Evolutionary conservation across 1,284 basidiomycete species (phyloP).

Genomic region (Ceratobasidium sp.): DNA sequence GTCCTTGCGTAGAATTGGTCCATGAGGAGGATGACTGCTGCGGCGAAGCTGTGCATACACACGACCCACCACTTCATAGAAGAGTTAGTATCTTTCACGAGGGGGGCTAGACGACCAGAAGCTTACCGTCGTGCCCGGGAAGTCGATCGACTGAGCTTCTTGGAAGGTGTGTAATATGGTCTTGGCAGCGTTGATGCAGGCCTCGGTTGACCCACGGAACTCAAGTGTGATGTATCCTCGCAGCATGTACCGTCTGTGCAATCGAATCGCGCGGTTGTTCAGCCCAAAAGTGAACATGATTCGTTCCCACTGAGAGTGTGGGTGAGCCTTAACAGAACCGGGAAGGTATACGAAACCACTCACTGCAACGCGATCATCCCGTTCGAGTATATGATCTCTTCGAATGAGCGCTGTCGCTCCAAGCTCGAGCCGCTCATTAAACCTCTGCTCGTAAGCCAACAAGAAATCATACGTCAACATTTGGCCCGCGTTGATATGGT

Average conservation of each 20-base stretch:
- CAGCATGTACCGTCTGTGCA: slow-evolving; percentile 47
- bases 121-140: slow-evolving; percentile 46
- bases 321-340: not conserved
- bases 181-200: slow-evolving; percentile 47
- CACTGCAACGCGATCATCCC: slow-evolving; percentile 37
- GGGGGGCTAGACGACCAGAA: not conserved
- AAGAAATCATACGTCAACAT: slow-evolving; percentile 18
- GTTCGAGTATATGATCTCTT: slow-evolving; percentile 44
- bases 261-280: slow-evolving; percentile 46
- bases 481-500: slow-evolving; percentile 38
- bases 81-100: not conserved
- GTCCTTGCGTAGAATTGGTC: slow-evolving; percentile 39
- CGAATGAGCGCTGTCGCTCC: slow-evolving; percentile 21
- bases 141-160: slow-evolving; percentile 46
- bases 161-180: slow-evolving; percentile 44
- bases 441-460: slow-evolving; percentile 41
- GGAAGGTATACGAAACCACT: slow-evolving; percentile 6
- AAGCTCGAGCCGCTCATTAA: slow-evolving; percentile 36
- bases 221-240: slow-evolving; percentile 39
- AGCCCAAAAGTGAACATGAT: slow-evolving; percentile 47
- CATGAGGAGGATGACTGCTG: slow-evolving; percentile 45
- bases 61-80: slow-evolving; percentile 43
- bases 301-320: slow-evolving; percentile 46
- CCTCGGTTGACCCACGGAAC: slow-evolving; percentile 44
- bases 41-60: slow-evolving; percentile 30